Base-by-base conservation (phyloP, 306 rosid species). In the Vicia sativa region DNA sequence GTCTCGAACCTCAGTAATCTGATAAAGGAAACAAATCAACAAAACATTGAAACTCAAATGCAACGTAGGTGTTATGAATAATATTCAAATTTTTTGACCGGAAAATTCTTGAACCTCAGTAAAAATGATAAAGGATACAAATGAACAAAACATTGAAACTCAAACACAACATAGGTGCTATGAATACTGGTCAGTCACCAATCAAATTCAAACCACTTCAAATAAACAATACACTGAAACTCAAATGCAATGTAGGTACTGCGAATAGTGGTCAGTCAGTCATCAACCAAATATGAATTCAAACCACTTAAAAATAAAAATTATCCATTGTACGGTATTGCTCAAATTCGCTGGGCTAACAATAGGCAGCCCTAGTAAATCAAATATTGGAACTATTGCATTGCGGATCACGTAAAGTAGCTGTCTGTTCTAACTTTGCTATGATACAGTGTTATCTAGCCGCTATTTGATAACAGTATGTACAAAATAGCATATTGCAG, bases 1-100 rank as follows among this genome's bases (percentile, higher is more conserved):
- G 81, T 95, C 99, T 46, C 96, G 85, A 71, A 95, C 84, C 86
- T 95, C 99, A 2, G 74, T 88, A 74, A 95, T 84, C 99, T 95
- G 80, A 68, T 65, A 49, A 78, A 62, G 62, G 64, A 68, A 79
- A 62, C 43, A 70, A 74, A 64, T 70, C 52, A 63, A 58, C 9
- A 18, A 1, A 34, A 34, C 38, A 34, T 7, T 34, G 37, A 31
- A 31, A 31, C 37, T 31, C 37, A 31, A 31, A 31, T 31, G 37
- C 37, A 31, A 31, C 7, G 37, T 34, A 34, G 38, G 38, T 34
- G 38, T 7, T 34, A 34, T 34, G 38, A 34, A 34, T 31, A 31
- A 7, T 34, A 34, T 34, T 34, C 0, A 7, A 34, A 2, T 34
- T 34, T 34, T 0, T 34, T 34, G 2, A 34, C 38, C 38, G 7